A percentile compares a stretch with the other conserved stretches of the same genome.
Conservation (phyloP, 2,329 filamentous ascomycete genomes). For the Mycosphaerella arachidis region DNA sequence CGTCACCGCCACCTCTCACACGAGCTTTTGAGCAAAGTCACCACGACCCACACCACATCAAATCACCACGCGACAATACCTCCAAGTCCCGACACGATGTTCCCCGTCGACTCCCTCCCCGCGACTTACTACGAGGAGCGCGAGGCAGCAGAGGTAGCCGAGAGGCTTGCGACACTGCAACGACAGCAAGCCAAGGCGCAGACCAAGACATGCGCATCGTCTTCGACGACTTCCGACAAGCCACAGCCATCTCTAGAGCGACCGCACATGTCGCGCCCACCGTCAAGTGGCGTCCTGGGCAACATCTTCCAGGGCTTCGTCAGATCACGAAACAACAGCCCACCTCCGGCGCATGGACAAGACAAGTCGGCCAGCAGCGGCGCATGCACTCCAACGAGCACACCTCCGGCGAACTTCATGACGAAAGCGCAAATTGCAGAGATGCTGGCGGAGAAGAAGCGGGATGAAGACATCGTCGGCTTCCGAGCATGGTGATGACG, state of each 20-base stretch:
- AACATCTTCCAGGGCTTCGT: conserved; percentile 27
- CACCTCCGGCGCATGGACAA: background rate
- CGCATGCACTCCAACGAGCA: conserved; percentile 15
- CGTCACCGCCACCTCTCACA: background rate
- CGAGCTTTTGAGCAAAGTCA: background rate
- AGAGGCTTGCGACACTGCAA: conserved; percentile 20
- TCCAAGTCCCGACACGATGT: conserved; percentile 24
- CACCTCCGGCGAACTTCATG: conserved; percentile 20
- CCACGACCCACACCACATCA: background rate
- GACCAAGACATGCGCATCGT: conserved; percentile 7
- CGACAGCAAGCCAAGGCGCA: conserved; percentile 21
- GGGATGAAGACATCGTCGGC: conserved; percentile 28
- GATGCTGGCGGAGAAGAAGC: conserved; percentile 28
- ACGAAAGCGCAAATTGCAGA: conserved; percentile 26
- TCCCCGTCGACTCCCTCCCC: conserved; percentile 31
- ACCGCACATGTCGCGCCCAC: conserved; percentile 21
- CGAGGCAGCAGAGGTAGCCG: conserved; percentile 22
- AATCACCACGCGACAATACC: background rate
- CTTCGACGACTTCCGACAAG: conserved; percentile 13
- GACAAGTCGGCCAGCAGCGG: conserved; percentile 10
- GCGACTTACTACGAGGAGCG: conserved; percentile 33
- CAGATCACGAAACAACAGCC: conserved; percentile 6
- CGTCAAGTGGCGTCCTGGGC: conserved; percentile 21
- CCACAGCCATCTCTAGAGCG: conserved; percentile 17
- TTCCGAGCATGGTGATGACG: conserved; percentile 15